Percentiles rank a stretch among this genome's conserved stretches.
Conservation (phyloP, 1,284 basidiomycete genomes). For the Leccinum subfulvum region DNA sequence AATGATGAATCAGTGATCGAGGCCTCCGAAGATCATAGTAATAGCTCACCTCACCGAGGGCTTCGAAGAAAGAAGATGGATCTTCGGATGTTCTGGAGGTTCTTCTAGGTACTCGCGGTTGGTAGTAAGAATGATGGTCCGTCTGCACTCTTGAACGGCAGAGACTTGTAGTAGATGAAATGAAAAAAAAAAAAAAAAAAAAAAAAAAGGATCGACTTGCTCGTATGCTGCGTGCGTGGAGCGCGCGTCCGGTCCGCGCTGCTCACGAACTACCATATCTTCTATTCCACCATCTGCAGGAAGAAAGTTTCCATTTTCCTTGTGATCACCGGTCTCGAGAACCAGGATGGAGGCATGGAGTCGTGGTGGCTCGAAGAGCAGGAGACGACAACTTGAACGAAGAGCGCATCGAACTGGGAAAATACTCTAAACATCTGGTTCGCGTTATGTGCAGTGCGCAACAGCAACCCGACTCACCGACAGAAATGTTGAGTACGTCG, state of each 20-base stretch:
- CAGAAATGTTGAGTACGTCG: constrained; percentile 92
- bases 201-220: constrained; percentile 18
- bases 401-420: constrained; percentile 96
- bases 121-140: no score
- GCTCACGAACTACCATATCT: constrained; percentile 30
- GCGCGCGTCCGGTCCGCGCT: constrained; percentile 28
- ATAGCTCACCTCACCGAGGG: no score
- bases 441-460: constrained; percentile 88
- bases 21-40: constrained; percentile 8
- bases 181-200: no score
- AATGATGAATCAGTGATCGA: constrained; percentile 24
- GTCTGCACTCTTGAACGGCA: no score
- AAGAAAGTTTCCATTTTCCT: constrained; percentile 31
- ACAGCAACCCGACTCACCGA: constrained; percentile 49
- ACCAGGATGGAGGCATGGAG: constrained; percentile 29
- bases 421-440: constrained; percentile 99
- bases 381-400: constrained; percentile 52
- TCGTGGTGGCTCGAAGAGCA: constrained; percentile 9
- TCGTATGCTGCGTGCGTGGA: constrained; percentile 32
- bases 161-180: no score
- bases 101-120: no score
- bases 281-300: constrained; percentile 34
- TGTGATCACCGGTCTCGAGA: constrained; percentile 32
- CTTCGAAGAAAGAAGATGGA: no score
- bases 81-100: no score